Evolutionary conservation across 176 grass and related monocot species (phyloP).

Genomic region (Olyra latifolia): DNA sequence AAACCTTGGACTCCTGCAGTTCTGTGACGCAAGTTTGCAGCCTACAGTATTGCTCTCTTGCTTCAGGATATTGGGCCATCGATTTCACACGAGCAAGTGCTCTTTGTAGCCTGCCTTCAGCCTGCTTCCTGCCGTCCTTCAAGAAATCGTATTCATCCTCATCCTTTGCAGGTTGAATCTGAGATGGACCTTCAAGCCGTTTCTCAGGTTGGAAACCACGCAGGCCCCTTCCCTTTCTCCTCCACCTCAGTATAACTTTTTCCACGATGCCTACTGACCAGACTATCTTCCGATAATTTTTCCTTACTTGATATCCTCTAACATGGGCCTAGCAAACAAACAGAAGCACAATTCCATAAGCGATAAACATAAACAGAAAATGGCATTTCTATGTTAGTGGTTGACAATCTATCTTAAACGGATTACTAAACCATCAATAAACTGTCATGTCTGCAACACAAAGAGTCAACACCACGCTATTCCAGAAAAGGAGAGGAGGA

Average conservation of each 20-base stretch:
- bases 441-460: slow-evolving; percentile 1
- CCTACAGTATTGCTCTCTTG: slow-evolving; percentile 90
- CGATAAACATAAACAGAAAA: not conserved
- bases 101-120: slow-evolving; percentile 77
- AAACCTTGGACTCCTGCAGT: slow-evolving; percentile 69
- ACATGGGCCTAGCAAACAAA: slow-evolving; percentile 79
- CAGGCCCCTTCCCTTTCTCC: slow-evolving; percentile 72
- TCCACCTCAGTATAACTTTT: slow-evolving; percentile 94
- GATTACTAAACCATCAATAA: not conserved
- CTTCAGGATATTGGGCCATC: slow-evolving; percentile 99
- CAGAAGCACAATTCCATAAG: not conserved
- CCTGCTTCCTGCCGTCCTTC: slow-evolving; percentile 91
- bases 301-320: slow-evolving; percentile 90
- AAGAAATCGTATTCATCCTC: slow-evolving; percentile 85
- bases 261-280: slow-evolving; percentile 93
- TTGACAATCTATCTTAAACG: not conserved
- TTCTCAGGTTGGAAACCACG: slow-evolving; percentile 69
- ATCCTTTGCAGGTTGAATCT: slow-evolving; percentile 52
- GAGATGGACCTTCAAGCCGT: slow-evolving; percentile 52
- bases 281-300: slow-evolving; percentile 70
- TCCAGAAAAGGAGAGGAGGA: not conserved
- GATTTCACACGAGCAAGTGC: slow-evolving; percentile 89
- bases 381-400: not conserved
- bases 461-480: not conserved
- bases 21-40: slow-evolving; percentile 55